Conservation (phyloP, 768 basidiomycete genomes). For the Cystobasidium ongulense region DNA sequence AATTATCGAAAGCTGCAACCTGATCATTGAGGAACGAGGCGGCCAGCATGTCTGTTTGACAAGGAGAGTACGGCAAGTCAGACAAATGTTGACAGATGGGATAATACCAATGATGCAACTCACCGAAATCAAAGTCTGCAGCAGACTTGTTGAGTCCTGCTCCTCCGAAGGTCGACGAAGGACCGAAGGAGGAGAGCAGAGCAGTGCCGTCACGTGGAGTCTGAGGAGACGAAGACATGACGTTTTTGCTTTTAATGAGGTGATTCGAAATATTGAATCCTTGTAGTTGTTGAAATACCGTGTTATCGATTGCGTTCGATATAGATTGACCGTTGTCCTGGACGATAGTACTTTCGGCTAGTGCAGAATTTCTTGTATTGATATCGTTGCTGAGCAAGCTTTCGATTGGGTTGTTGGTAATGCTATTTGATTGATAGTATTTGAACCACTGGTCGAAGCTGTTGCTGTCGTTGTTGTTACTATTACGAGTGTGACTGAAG, state of each 20-base stretch:
- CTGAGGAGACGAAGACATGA: conserved; percentile 6
- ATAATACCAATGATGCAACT: not conserved
- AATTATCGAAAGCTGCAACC: not conserved
- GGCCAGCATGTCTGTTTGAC: not conserved
- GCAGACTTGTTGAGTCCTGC: not conserved
- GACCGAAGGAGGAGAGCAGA: not conserved
- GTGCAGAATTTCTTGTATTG: not conserved
- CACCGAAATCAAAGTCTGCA: conserved; percentile 2
- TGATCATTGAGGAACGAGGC: conserved; percentile 3
- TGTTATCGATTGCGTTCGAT: not conserved
- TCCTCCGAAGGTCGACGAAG: not conserved
- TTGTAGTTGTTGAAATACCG: not conserved
- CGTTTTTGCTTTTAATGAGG: not conserved
- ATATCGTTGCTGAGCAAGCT: not conserved
- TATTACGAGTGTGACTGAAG: not conserved
- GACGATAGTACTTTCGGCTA: not conserved
- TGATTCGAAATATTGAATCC: not conserved
- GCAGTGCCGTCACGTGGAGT: not conserved
- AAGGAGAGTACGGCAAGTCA: not conserved
- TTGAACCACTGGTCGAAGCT: not conserved
- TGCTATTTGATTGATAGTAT: not conserved
- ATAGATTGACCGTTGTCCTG: not conserved
- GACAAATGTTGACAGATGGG: not conserved
- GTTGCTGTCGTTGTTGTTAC: not conserved
- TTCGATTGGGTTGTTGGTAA: not conserved